These are phyloP conservation scores for Volvox africanus DNA, from an alignment of 139 green algal species.

Conservation along the genomic window DNA sequence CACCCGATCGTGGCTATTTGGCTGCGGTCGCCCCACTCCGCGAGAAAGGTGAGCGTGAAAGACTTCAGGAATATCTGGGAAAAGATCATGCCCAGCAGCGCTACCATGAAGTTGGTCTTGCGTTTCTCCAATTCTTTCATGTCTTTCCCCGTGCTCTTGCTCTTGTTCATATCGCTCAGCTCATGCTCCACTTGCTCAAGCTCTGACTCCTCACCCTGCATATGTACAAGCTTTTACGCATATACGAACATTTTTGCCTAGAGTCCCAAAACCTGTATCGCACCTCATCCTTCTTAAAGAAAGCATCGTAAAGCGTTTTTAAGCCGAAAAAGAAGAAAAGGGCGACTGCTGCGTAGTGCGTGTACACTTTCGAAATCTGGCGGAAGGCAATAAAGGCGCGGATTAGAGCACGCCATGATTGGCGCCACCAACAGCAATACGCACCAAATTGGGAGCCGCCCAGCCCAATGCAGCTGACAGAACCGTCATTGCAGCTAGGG, in stretches of 20 bases:
- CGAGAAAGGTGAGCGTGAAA: slow-evolving; percentile 98
- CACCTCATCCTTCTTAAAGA: slow-evolving; percentile 61
- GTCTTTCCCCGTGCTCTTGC: slow-evolving; percentile 48
- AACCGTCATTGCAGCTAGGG: slow-evolving; percentile 93
- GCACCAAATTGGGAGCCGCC: slow-evolving; percentile 88
- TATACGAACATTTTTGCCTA: not conserved
- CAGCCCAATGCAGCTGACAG: slow-evolving; percentile 90
- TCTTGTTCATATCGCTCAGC: slow-evolving; percentile 41
- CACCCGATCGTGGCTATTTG: slow-evolving; percentile 94
- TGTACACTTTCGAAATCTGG: slow-evolving; percentile 90
- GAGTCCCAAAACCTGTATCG: not conserved
- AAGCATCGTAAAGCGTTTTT: slow-evolving; percentile 83
- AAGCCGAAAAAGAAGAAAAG: slow-evolving; percentile 95
- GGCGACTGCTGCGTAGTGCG: slow-evolving; percentile 85
- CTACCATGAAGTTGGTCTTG: slow-evolving; percentile 58
- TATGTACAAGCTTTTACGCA: not conserved
- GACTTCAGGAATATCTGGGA: slow-evolving; percentile 94
- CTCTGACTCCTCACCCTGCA: slow-evolving; percentile 73
- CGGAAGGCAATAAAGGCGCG: not conserved
- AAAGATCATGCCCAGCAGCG: slow-evolving; percentile 71
- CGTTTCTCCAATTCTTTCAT: slow-evolving; percentile 55
- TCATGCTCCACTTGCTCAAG: slow-evolving; percentile 77
- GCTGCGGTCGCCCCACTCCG: slow-evolving; percentile 98
- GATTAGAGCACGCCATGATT: not conserved
- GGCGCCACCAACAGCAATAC: slow-evolving; percentile 35